phyloP scores from a whole-genome alignment of 805 yeast species.

The Candida awuae region DNA sequence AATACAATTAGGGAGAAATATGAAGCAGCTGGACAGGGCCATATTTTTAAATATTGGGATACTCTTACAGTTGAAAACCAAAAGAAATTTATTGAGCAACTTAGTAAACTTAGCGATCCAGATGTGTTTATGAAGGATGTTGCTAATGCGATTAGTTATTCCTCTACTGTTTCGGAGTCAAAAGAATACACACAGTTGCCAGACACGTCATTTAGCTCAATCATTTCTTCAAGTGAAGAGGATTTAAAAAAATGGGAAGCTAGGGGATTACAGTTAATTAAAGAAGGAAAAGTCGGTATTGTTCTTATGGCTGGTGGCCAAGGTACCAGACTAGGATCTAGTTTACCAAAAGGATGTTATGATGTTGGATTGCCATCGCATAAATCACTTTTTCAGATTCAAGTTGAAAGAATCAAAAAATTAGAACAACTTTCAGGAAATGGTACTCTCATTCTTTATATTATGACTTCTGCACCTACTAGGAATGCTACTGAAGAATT shows the following conservation, averaged over 20 bases:
- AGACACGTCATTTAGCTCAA: conserved; percentile 42
- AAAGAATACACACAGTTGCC: conserved; percentile 45
- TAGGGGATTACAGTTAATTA: conserved; percentile 61
- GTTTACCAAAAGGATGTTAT: conserved; percentile 89
- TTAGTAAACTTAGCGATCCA: conserved; percentile 37
- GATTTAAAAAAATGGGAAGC: conserved; percentile 25
- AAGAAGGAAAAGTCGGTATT: conserved; percentile 73
- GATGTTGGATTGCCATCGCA: conserved; percentile 78
- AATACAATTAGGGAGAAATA: conserved; percentile 21
- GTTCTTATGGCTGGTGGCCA: conserved; percentile 97
- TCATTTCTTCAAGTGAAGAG: conserved; percentile 28
- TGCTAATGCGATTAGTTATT: conserved; percentile 37
- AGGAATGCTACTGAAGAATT: conserved; percentile 63
- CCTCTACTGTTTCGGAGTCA: conserved; percentile 15
- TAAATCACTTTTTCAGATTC: conserved; percentile 83
- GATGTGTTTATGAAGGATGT: conserved; percentile 34
- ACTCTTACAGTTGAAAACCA: conserved; percentile 31
- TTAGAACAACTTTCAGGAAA: conserved; percentile 54
- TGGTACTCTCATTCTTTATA: conserved; percentile 62
- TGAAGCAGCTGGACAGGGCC: conserved; percentile 43
- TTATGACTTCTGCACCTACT: conserved; percentile 93
- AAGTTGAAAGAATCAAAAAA: conserved; percentile 73
- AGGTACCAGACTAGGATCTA: conserved; percentile 89
- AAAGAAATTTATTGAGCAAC: conserved; percentile 32
- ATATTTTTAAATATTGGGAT: conserved; percentile 43